Conservation (phyloP, 2,329 filamentous ascomycete species). For the Nectriaceae sp. region DNA sequence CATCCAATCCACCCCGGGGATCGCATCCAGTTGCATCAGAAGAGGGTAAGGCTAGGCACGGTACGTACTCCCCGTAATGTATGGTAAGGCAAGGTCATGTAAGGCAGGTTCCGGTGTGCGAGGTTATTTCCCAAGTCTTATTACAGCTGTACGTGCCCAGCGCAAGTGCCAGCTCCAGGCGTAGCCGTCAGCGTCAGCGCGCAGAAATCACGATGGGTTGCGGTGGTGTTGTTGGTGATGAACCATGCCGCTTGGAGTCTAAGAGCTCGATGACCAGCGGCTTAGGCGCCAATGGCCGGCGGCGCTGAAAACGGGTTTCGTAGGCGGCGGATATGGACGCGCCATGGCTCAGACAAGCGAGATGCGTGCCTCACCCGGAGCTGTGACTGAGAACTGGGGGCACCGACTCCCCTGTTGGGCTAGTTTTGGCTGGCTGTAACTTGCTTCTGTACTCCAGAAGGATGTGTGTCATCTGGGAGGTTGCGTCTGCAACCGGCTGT, state of each 20-base stretch:
- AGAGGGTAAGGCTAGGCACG: neutral
- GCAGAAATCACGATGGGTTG: conserved; percentile 16
- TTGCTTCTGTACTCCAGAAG: neutral
- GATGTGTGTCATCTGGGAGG: neutral
- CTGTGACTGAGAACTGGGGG: no score
- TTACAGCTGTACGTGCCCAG: neutral
- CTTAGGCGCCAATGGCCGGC: conserved; percentile 16
- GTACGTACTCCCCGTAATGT: neutral
- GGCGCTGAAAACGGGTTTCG: neutral
- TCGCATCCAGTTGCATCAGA: conserved; percentile 1
- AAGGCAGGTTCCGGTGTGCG: no score
- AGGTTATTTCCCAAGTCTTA: no score
- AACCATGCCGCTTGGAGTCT: neutral
- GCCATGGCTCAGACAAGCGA: neutral
- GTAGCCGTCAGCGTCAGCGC: conserved; percentile 20
- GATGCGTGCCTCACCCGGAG: neutral
- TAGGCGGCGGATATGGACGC: neutral
- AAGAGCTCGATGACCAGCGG: conserved; percentile 12
- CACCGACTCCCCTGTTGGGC: neutral
- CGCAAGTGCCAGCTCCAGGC: conserved; percentile 22
- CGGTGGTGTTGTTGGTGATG: conserved; percentile 5
- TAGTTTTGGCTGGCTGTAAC: neutral
- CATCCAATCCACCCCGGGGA: neutral
- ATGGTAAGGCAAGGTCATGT: neutral
- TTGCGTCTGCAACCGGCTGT: no score